Evolutionary conservation across 257 asterid genomes (phyloP), one percentile per base, ranked within the genome.

Genomic region (Solanum sitiens): DNA sequence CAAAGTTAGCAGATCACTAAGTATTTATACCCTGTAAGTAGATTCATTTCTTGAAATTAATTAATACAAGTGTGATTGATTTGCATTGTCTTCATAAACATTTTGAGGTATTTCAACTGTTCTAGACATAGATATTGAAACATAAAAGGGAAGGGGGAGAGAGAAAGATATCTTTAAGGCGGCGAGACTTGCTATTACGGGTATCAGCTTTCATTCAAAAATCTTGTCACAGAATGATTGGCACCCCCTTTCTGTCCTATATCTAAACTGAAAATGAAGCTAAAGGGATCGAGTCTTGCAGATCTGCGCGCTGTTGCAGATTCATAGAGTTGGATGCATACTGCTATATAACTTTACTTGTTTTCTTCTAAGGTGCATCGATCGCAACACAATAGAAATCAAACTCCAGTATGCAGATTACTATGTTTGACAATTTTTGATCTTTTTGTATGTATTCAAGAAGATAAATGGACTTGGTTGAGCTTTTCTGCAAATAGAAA

Each of bases 11-110:
- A 87, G 80, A 76, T 72, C 89, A 86, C 86, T 56, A 56, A 44
- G 21, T 65, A 47, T 71, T 72, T 32, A 47, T 86, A 71, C 85
- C 86, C 87, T 92, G 94, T 91, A 87, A 88, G 87, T 94, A 89
- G 88, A 74, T 90, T 89, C 86, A 76, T 88, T 79, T 85, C 37
- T 84, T 61, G 72, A 83, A 87, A 74, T 40, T 87, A 85, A 65
- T 86, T 20, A 86, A 47, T 85, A 35, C 79, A 91, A 47, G 84
- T 82, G 91, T 25, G 27, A 87, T 79, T 87, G 44, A 74, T 86
- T 91, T 89, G 42, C 18, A 16, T 80, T 0, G 68, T 80, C 44
- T 80, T 23, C 65, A 5, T 37, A 8, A 33, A 76, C 85, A 63
- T 74, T 86, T 27, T 39, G 76, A 89, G 90, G 87, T 83, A 76